These are phyloP conservation scores for Russula earlei DNA, from an alignment of 768 basidiomycete genomes.

Conservation along the genomic window DNA sequence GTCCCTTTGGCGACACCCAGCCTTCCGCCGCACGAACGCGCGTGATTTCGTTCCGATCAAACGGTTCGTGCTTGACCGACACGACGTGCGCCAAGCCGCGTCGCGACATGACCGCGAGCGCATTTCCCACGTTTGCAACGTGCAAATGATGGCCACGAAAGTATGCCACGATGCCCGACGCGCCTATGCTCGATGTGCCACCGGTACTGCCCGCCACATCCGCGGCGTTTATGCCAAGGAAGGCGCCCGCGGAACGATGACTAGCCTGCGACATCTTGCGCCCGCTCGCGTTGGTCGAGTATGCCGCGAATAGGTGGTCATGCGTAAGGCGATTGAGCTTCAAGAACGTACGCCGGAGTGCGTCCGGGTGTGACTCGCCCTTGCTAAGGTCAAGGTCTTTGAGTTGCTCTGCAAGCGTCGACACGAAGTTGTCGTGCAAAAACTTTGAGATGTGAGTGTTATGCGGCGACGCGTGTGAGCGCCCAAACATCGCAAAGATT, in stretches of 20 bases:
- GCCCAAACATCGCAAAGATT: slow-evolving; percentile 94
- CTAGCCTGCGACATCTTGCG: slow-evolving; percentile 71
- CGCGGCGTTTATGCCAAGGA: slow-evolving; percentile 31
- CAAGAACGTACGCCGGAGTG: slow-evolving; percentile 81
- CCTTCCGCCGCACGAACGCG: slow-evolving; percentile 90
- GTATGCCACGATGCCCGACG: slow-evolving; percentile 82
- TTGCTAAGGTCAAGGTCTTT: slow-evolving; percentile 32
- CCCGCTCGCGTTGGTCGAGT: slow-evolving; percentile 23
- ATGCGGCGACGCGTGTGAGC: slow-evolving; percentile 46
- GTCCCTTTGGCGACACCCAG: slow-evolving; percentile 85
- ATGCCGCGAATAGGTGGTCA: slow-evolving; percentile 45
- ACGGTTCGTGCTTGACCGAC: slow-evolving; percentile 81
- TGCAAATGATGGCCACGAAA: slow-evolving; percentile 70
- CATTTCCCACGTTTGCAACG: slow-evolving; percentile 84
- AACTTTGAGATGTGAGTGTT: slow-evolving; percentile 72
- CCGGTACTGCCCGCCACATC: slow-evolving; percentile 23
- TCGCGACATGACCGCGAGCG: slow-evolving; percentile 77
- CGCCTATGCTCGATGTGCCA: slow-evolving; percentile 56
- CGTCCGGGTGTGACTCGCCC: slow-evolving; percentile 56
- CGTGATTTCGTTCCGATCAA: slow-evolving; percentile 71
- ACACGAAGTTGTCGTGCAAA: slow-evolving; percentile 71
- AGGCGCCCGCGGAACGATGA: slow-evolving; percentile 15
- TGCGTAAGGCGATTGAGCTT: slow-evolving; percentile 75
- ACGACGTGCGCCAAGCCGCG: slow-evolving; percentile 65
- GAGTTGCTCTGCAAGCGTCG: slow-evolving; percentile 52